phyloP scores from a whole-genome alignment of 129 eudicot species.

The Chrysanthemum seticuspe region DNA sequence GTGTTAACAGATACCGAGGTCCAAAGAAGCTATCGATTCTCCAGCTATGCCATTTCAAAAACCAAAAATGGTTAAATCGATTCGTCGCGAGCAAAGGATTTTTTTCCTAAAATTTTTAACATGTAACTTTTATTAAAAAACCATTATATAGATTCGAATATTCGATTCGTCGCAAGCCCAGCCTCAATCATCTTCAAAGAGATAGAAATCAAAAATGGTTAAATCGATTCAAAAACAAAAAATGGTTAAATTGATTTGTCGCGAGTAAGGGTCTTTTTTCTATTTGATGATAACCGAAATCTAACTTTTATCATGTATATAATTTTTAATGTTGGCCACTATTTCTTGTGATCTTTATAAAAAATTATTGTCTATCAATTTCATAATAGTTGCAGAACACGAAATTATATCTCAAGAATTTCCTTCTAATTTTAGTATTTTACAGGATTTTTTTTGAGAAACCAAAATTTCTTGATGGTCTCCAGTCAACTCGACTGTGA shows the following conservation, averaged over 20 bases:
- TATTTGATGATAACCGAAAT: no score
- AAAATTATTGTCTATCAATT: neutral
- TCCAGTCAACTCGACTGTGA: slow-evolving; percentile 97
- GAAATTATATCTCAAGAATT: no score
- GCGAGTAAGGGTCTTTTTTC: no score
- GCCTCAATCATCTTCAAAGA: no score
- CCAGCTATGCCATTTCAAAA: slow-evolving; percentile 69
- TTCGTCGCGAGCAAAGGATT: slow-evolving; percentile 70
- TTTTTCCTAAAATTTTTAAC: neutral
- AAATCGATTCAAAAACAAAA: no score
- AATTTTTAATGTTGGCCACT: neutral
- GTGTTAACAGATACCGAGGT: slow-evolving; percentile 68
- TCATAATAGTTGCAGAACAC: neutral
- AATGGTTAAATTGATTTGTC: slow-evolving; percentile 42
- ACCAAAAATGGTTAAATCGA: slow-evolving; percentile 72
- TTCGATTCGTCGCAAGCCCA: no score
- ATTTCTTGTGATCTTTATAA: neutral
- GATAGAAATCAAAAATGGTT: no score
- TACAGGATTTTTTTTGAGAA: slow-evolving; percentile 96
- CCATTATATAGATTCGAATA: no score
- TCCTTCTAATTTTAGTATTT: slow-evolving; percentile 29
- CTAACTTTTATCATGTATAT: no score
- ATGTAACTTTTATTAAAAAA: no score
- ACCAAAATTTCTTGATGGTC: slow-evolving; percentile 91
- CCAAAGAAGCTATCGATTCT: slow-evolving; percentile 65